Percentiles rank a stretch among this genome's conserved stretches.
Evolutionary conservation across 352 stramenopile species (phyloP).

Genomic region (Phytophthora hibernalis): DNA sequence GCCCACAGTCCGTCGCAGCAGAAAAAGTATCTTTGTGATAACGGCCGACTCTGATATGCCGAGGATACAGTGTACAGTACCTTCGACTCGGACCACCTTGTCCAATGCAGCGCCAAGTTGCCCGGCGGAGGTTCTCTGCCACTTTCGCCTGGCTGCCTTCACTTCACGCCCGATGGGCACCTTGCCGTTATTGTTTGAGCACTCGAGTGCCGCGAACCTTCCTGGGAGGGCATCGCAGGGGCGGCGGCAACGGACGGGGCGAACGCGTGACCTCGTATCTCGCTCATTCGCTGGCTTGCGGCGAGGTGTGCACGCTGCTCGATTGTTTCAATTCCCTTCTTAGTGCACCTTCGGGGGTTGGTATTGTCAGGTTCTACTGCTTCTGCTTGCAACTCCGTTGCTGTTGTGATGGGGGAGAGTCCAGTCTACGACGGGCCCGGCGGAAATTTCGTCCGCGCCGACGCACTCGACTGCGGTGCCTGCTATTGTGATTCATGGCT

Average conservation of each 20-base stretch:
- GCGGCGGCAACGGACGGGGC: constrained; percentile 29
- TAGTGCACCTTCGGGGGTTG: too few relatives aligned
- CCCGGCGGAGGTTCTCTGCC: constrained; percentile 18
- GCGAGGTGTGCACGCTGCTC: constrained; percentile 9
- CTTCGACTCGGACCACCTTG: background rate
- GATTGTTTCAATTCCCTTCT: constrained; percentile 1
- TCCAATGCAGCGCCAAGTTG: constrained; percentile 14
- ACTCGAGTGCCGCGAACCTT: constrained; percentile 35
- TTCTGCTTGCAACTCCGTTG: background rate
- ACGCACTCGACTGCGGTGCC: constrained; percentile 29
- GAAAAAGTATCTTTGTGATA: constrained; percentile 30
- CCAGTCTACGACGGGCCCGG: constrained; percentile 27
- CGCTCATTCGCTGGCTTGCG: constrained; percentile 35
- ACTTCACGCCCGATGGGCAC: constrained; percentile 33
- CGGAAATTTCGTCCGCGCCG: constrained; percentile 37
- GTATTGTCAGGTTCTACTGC: background rate
- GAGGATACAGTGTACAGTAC: too few relatives aligned
- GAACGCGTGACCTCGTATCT: constrained; percentile 6
- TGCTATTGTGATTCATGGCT: constrained; percentile 36
- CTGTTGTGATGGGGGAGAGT: constrained; percentile 28
- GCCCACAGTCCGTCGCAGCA: constrained; percentile 5
- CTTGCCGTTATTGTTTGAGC: constrained; percentile 34
- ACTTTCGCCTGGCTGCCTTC: constrained; percentile 31
- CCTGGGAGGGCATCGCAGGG: constrained; percentile 29
- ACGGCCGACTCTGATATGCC: constrained; percentile 21